A percentile compares a stretch with the other conserved stretches of the same genome.
These are phyloP conservation scores for Eremothecium cymbalariae DNA, from an alignment of 1,139 yeast genomes.

Conservation along the genomic window DNA sequence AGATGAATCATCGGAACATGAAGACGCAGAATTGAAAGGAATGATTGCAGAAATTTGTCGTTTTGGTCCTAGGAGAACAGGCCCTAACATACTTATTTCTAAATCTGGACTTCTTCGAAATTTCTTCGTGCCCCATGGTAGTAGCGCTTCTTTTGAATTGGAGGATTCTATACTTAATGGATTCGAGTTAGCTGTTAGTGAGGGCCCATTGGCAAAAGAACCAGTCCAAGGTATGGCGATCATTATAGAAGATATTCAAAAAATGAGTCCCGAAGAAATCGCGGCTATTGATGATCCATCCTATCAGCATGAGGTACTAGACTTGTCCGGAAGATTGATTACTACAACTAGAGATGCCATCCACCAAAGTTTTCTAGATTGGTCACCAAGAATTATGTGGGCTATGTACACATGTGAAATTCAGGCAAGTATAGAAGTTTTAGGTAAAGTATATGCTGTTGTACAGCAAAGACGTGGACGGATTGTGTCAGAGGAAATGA, in stretches of 20 bases:
- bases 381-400: constrained; percentile 83
- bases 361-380: constrained; percentile 58
- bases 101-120: constrained; percentile 33
- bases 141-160: constrained; percentile 37
- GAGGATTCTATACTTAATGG: constrained; percentile 72
- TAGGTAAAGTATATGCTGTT: constrained; percentile 93
- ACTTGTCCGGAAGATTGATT: constrained; percentile 62
- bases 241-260: constrained; percentile 37
- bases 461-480: constrained; percentile 83
- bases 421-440: constrained; percentile 88
- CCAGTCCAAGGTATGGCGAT: constrained; percentile 77
- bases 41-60: constrained; percentile 44
- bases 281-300: constrained; percentile 27
- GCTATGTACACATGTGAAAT: constrained; percentile 94
- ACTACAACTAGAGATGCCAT: constrained; percentile 67
- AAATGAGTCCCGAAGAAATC: constrained; percentile 34
- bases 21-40: constrained; percentile 20
- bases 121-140: constrained; percentile 21
- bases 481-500: constrained; percentile 86
- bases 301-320: constrained; percentile 27
- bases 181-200: constrained; percentile 70
- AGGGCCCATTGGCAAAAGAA: constrained; percentile 86
- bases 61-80: constrained; percentile 72
- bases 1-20: constrained; percentile 16
- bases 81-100: constrained; percentile 68